Evolutionary conservation across 2,329 filamentous ascomycete genomes (phyloP), one percentile per base, ranked within the genome.

Genomic region (Metarhizium album): DNA sequence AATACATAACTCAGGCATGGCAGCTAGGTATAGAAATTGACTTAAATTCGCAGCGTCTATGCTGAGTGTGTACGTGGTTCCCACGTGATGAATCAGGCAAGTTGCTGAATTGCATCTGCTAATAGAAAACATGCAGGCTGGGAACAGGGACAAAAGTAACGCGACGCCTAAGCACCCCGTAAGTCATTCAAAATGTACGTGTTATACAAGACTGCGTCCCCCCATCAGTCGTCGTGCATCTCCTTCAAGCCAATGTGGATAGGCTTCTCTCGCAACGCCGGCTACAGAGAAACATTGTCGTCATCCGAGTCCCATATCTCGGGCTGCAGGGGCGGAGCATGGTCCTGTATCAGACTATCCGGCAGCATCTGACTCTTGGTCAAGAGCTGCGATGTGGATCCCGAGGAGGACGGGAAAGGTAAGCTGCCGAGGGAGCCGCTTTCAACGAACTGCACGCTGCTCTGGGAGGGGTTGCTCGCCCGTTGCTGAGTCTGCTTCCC

Each of bases 281-380:
- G 5, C 53, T 56, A 61, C 35, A 61, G 47, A 43, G 52, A 42
- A 46, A 55, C 55, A 16, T 54, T 55, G 20, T 62, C 60, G 4
- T 65, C 63, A 8, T 70, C 66, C 38, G 65, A 70, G 53, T 70
- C 69, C 62, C 61, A 69, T 31, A 70, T 65, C 52, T 64, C 64
- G 14, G 60, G 60, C 4, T 63, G 63, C 23, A 58, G 56, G 38
- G 60, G 54, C 23, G 54, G 57, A 37, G 60, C 58, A 27, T 66
- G 64, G 31, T 73, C 71, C 29, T 60, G 56, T 7, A 73, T 22
- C 50, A 74, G 61, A 52, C 70, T 74, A 42, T 74, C 71, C 2
- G 77, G 72, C 51, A 81, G 62, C 64, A 77, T 70, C 61, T 79
- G 76, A 54, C 75, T 79, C 56, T 68, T 71, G 2, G 72, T 71